Evolutionary conservation across 352 stramenopile genomes (phyloP), one percentile per base, ranked within the genome.

Genomic region (Phytopythium delawarense): DNA sequence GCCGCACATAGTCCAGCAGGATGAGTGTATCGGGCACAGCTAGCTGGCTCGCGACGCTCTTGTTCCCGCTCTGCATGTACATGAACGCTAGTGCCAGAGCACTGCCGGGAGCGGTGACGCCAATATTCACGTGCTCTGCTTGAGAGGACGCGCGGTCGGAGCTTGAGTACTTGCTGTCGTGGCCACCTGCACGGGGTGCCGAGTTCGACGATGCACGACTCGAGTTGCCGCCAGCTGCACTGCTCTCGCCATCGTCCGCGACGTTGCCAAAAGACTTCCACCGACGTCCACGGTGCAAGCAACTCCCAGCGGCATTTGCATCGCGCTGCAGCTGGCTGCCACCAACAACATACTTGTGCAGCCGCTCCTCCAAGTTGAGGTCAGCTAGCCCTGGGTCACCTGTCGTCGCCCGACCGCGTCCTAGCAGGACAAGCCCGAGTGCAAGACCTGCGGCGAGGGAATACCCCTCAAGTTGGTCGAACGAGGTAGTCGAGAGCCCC

Each of bases 61-160:
- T 83, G 72, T 97, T 97, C 61, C 88, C 82, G 35, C 83, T 98
- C 66, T 96, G 90, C 62, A 99, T 90, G 70, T 98, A 99, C 80
- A 99, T 98, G 44, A 99, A 90, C 16, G 88, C 96, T 23, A 99
- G 75, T 11, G 96, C 96, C 52, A 99, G 63, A 7, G 91, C 97
- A 48, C 81, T 91, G 52, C 89, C 96, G 25, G 92, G 90, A 20
- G 96, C 91, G 37, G 97, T 99, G 4, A 99, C 87, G 44, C 98
- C 91, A 34, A 88, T 94, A 61, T 99, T 99, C 13, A 99, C 88
- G 45, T 94, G 89, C 45, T 98, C 92, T 18, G 20, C 28, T 39
- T 61, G 39, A 7, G 55, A 61, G 4, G 23, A 8, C 30, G 39
- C 23, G 18, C 23, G 55, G 8, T 61, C 55, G 4, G 37, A 30